Base-by-base conservation (phyloP, 805 yeast species). In the Schwanniomyces yamadae region DNA sequence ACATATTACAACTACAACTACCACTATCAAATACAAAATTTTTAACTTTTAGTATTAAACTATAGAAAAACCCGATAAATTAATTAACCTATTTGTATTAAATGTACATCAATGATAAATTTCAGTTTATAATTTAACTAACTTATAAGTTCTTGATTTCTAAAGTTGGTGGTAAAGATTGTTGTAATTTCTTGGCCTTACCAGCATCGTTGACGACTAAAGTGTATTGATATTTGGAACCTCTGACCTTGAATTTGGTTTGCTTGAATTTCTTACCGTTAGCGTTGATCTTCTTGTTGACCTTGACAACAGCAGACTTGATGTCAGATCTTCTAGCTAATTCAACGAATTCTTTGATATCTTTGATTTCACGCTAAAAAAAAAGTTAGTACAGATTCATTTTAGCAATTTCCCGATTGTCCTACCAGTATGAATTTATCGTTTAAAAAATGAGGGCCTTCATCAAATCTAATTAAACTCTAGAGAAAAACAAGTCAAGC, bases 161-260 rank as follows among this genome's bases (percentile, higher is more conserved):
- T 72, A 85, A 79, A 61, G 85, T 79, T 69, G 99, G 95, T 71
- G 98, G 97, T 63, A 93, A 80, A 63, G 98, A 85, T 79, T 90
- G 96, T 66, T 86, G 82, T 76, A 93, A 81, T 80, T 93, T 93
- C 84, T 86, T 82, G 63, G 98, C 98, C 82, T 89, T 90, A 71
- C 87, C 84, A 63, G 88, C 84, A 72, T 93, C 98, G 77, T 84
- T 80, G 63, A 93, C 91, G 57, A 85, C 85, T 73, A 91, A 79
- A 59, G 99, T 93, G 86, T 93, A 93, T 66, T 88, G 82, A 79
- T 85, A 71, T 71, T 78, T 88, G 51, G 96, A 63, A 72, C 97
- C 96, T 82, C 98, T 89, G 65, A 93, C 87, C 86, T 93, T 93
- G 90, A 93, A 93, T 77, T 93, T 93, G 78, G 96, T 89, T 76